Evolutionary conservation across 768 basidiomycete species (phyloP).

Genomic region (Myochromella boudieri): DNA sequence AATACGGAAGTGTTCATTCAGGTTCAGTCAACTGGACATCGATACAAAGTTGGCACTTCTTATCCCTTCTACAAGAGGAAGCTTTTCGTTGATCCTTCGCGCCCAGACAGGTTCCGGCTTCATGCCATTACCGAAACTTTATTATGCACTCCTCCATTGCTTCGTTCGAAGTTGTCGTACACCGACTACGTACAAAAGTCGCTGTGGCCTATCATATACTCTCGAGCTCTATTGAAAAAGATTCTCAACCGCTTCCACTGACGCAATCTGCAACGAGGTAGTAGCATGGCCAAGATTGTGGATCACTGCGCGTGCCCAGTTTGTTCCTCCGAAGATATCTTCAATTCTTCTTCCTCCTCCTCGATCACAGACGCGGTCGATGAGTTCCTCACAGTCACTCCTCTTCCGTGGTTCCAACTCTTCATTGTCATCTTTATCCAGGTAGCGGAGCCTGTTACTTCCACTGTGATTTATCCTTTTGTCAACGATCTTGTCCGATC

Average conservation of each 20-base stretch:
- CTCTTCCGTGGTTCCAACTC: conserved; percentile 31
- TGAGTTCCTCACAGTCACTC: conserved; percentile 13
- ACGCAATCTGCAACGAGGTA: background rate
- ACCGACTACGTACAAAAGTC: background rate
- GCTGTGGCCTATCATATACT: too few relatives aligned
- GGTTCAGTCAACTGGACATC: too few relatives aligned
- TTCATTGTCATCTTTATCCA: conserved; percentile 31
- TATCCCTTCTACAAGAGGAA: too few relatives aligned
- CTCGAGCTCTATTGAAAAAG: too few relatives aligned
- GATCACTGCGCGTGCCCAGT: background rate
- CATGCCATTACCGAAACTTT: too few relatives aligned
- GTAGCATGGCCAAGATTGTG: background rate
- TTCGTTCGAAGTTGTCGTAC: background rate
- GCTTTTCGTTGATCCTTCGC: too few relatives aligned
- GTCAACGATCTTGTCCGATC: conserved; percentile 35
- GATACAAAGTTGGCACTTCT: too few relatives aligned
- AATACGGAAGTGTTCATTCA: too few relatives aligned
- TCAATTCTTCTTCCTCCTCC: background rate
- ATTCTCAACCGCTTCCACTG: background rate
- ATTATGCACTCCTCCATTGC: background rate
- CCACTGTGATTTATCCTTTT: conserved; percentile 40
- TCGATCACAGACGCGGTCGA: conserved; percentile 2
- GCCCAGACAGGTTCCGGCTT: too few relatives aligned
- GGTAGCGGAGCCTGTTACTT: conserved; percentile 33
- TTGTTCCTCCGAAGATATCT: background rate